Evolutionary conservation across 2,329 filamentous ascomycete species (phyloP), one percentile per base, ranked within the genome.

Genomic region (Phyllosticta citribraziliensis): DNA sequence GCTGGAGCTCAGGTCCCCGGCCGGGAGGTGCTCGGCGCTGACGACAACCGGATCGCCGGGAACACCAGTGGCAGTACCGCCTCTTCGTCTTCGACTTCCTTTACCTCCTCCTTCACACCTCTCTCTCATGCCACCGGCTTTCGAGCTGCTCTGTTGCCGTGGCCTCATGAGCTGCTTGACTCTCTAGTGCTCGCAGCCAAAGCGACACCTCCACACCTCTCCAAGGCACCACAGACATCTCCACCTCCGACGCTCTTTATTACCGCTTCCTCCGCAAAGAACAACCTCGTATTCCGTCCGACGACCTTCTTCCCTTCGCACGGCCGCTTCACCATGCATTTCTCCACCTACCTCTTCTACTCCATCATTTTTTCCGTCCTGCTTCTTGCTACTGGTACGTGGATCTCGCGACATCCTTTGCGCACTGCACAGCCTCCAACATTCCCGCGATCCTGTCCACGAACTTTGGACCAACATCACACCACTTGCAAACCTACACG

Each of bases 311-410:
- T 55, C 33, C 56, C 55, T 40, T 62, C 62, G 5, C 17, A 8
- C 40, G 5, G 40, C 40, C 2, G 17, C 40, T 62, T 68, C 72
- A 75, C 67, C 67, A 96, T 95, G 90, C 81, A 78, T n/a, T 12
- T 55, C 22, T 52, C 57, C 30, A 55, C 52, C 65, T 94, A 92
- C 78, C 73, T 95, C 65, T 84, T 96, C 77, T 96, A 91, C 78
- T 85, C 84, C 67, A 73, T 92, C 65, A 84, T 84, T 70, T 82
- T 96, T 72, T 74, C 87, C 67, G 81, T 88, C 71, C 80, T 96
- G 69, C 70, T 92, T 67, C 70, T 82, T 66, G 87, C 86, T 63
- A 94, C 90, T 61, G 77, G 86, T 88, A 79, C 63, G 77, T 70
- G 58, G 56, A 62, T 55, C 58, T 62, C 17, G 57, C 47, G 56